Evolutionary conservation across 2,329 filamentous ascomycete genomes (phyloP).

Genomic region (Fusarium longipes): DNA sequence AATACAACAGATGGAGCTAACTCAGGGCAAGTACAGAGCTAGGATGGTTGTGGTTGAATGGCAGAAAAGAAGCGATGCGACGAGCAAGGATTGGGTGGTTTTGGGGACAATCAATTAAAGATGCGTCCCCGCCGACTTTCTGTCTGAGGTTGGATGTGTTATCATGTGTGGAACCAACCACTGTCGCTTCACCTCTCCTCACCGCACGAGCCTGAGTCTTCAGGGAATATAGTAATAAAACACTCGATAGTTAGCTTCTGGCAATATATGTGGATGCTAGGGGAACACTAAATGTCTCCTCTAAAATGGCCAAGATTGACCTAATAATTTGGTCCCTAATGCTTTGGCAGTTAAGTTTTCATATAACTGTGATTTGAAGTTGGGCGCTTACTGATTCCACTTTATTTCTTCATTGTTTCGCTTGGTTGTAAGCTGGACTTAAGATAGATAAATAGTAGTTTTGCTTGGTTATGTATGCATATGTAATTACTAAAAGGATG

Average conservation of each 20-base stretch:
- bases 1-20: slow-evolving; percentile 22
- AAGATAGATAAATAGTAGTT: no score
- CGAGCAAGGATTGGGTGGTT: slow-evolving; percentile 42
- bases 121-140: slow-evolving; percentile 18
- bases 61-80: slow-evolving; percentile 36
- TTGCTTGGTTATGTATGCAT: no score
- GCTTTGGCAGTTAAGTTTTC: no score
- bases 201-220: slow-evolving; percentile 25
- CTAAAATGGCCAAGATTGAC: no score
- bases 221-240: slow-evolving; percentile 20
- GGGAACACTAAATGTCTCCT: no score
- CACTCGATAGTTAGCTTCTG: slow-evolving; percentile 6
- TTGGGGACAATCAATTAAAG: slow-evolving; percentile 39
- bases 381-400: slow-evolving; percentile 1
- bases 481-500: background rate
- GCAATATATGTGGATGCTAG: background rate
- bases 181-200: slow-evolving; percentile 2
- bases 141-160: slow-evolving; percentile 18
- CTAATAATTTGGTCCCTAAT: no score
- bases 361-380: background rate
- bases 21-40: slow-evolving; percentile 21
- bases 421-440: no score
- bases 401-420: background rate
- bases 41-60: slow-evolving; percentile 33
- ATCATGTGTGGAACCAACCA: slow-evolving; percentile 19